Base-by-base conservation (phyloP, 805 yeast genomes). In the Hanseniaspora mollemarum region DNA sequence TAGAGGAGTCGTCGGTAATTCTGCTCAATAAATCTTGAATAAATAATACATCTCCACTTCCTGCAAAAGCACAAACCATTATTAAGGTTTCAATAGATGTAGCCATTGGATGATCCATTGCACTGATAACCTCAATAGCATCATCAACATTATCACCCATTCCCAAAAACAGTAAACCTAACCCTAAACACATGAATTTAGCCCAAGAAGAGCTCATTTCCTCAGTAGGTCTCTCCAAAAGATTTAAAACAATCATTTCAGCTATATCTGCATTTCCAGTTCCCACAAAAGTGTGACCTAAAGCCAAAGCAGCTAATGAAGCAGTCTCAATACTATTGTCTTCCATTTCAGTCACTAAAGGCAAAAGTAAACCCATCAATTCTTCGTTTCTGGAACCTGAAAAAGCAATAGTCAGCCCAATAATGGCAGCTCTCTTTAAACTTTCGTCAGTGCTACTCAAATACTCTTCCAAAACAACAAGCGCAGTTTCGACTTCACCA, bases 11-110 rank as follows among this genome's bases (percentile, higher is more conserved):
- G 18, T 71, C 71, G 6, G 94, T 83, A 62, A 92, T 78, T 75
- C 87, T 87, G 60, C 87, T 94, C 60, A 90, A 75, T 61, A 92
- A 73, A 35, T 86, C 80, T 71, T 92, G 98, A 55, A 92, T 84
- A 70, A 88, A 92, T 55, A 92, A 75, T 29, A 92, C 98, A 64
- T 92, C 92, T 58, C 98, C 98, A 36, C 97, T 87, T 55, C 97
- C 98, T 10, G 96, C 94, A 69, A 83, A 88, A 3, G 97, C 94
- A 70, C 96, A 85, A 49, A 88, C 83, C 55, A 83, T 87, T 31
- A 94, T 87, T 61, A 92, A 73, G 15, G 87, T 92, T 66, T 86
- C 92, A 62, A 88, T 77, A 42, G 94, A 83, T 58, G 84, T 81
- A 25, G 92, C 80, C 61, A 92, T 81, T 37, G 96, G 96, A 63